Evolutionary conservation across 2,329 filamentous ascomycete genomes (phyloP).

Genomic region (Curvularia sp.): DNA sequence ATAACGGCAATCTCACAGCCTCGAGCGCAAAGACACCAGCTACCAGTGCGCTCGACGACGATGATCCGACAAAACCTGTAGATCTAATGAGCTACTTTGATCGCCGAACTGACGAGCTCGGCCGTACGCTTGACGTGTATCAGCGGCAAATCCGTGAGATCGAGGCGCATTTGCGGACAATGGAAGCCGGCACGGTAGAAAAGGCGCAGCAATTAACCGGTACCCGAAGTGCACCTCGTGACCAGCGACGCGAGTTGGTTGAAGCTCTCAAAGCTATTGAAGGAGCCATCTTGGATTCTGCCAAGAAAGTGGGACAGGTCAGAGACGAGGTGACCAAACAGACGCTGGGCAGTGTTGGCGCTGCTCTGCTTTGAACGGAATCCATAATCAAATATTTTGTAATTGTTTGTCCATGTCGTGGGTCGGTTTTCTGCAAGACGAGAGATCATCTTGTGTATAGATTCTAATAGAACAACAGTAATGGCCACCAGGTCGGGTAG

Average conservation of each 20-base stretch:
- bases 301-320: slow-evolving; percentile 56
- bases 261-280: slow-evolving; percentile 59
- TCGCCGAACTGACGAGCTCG: slow-evolving; percentile 51
- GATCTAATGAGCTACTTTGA: slow-evolving; percentile 59
- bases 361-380: slow-evolving; percentile 33
- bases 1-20: slow-evolving; percentile 50
- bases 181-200: slow-evolving; percentile 55
- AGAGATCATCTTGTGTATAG: neutral
- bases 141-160: slow-evolving; percentile 56
- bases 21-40: slow-evolving; percentile 39
- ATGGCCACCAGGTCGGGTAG: neutral
- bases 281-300: slow-evolving; percentile 58
- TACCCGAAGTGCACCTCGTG: slow-evolving; percentile 42
- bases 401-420: neutral
- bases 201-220: slow-evolving; percentile 54
- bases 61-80: slow-evolving; percentile 47
- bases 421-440: neutral
- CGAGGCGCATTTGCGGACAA: slow-evolving; percentile 57
- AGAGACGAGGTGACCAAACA: slow-evolving; percentile 58
- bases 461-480: neutral
- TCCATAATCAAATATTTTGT: neutral
- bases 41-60: slow-evolving; percentile 48
- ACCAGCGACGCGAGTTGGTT: slow-evolving; percentile 56
- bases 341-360: slow-evolving; percentile 47
- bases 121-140: slow-evolving; percentile 52